Evolutionary conservation across 306 rosid species (phyloP), one percentile per base, ranked within the genome.

Genomic region (Lagenaria siceraria): DNA sequence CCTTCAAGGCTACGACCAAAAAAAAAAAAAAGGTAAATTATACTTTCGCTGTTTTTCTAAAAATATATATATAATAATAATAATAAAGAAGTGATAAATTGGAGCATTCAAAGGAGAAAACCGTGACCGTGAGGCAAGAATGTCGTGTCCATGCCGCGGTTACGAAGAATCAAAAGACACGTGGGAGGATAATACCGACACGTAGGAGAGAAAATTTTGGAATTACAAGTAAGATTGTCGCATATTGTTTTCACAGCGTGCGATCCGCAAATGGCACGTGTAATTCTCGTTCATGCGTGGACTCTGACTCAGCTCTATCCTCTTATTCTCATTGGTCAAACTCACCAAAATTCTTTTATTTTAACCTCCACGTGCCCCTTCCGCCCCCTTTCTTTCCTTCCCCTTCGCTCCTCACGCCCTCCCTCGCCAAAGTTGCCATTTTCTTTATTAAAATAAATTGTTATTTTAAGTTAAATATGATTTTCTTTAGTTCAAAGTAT

Each of bases 141-240:
- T 21, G 54, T 21, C 33, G 1, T 15, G 71, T 35, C 48, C 14
- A 2, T 6, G 58, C 55, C 76, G 58, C 40, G 42, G 76, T 71
- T 71, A 46, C 0, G 22, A 71, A 71, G 24, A 46, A 43, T 46
- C 58, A 46, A n/a, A 38, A 48, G 58, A 71, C 76, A 71, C 76
- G 76, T 71, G 76, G 40, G 7, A 70, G 76, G 76, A 70, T 71
- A 71, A 71, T 15, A 24, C 76, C 38, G 6, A 15, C 76, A 48
- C 40, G 76, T 71, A 71, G 75, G 55, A 69, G 4, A 33, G 0
- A 21, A 40, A n/a, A 7, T 62, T 62, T 35, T 19, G 25, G 15
- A 35, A 0, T 12, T 40, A 70, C 56, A 43, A 42, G 22, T 46
- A 21, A 40, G 31, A 66, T 66, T 21, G 56, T 22, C 54, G 51